Conservation (phyloP, 1,284 basidiomycete genomes). For the Ceratobasidium theobromae region DNA sequence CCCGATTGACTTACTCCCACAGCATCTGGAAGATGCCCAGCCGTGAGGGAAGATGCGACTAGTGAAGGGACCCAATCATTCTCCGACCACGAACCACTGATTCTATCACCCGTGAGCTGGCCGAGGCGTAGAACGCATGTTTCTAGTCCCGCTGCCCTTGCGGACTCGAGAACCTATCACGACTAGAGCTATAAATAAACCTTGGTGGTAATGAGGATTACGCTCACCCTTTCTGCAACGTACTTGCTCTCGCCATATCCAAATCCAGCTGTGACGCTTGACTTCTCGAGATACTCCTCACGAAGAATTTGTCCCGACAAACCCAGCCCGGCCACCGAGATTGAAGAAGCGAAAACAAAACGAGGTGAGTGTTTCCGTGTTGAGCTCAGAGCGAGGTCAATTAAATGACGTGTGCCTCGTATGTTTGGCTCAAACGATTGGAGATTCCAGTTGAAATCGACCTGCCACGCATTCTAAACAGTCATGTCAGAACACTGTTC, state of each 20-base stretch:
- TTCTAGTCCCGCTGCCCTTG: slow-evolving; percentile 7
- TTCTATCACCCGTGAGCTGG: slow-evolving; percentile 31
- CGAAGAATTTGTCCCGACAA: slow-evolving; percentile 5
- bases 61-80: slow-evolving; percentile 34
- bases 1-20: slow-evolving; percentile 21
- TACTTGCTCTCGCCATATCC: slow-evolving; percentile 36
- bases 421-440: slow-evolving; percentile 34
- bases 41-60: slow-evolving; percentile 20
- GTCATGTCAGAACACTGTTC: neutral
- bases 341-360: slow-evolving; percentile 34
- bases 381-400: slow-evolving; percentile 24
- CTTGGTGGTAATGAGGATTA: neutral
- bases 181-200: neutral
- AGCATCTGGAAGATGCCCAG: slow-evolving; percentile 23
- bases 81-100: slow-evolving; percentile 33
- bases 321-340: slow-evolving; percentile 30
- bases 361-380: slow-evolving; percentile 30
- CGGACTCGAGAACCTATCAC: slow-evolving; percentile 21
- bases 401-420: slow-evolving; percentile 27
- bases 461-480: slow-evolving; percentile 34
- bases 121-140: slow-evolving; percentile 33
- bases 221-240: slow-evolving; percentile 32
- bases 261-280: slow-evolving; percentile 3
- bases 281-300: slow-evolving; percentile 25
- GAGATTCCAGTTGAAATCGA: slow-evolving; percentile 36